phyloP scores from a whole-genome alignment of 345 rosid species.

The Lepidium aucheri region DNA sequence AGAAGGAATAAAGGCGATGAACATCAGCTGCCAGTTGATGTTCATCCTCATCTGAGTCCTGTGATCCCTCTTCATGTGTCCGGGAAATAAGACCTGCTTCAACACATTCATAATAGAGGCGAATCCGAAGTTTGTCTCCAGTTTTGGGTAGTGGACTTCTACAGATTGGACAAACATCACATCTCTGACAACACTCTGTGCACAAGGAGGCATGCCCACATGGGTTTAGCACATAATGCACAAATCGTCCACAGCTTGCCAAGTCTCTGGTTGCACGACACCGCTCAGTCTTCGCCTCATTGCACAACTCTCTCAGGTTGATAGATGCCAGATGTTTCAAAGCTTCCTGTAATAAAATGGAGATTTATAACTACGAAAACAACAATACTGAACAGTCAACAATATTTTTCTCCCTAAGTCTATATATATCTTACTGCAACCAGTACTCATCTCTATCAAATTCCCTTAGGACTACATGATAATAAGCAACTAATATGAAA shows the following conservation, averaged over 20 bases:
- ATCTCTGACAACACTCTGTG: conserved; percentile 69
- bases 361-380: background rate
- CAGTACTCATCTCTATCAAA: background rate
- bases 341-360: conserved; percentile 58
- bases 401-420: background rate
- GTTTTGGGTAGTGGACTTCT: conserved; percentile 41
- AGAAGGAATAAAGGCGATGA: conserved; percentile 76
- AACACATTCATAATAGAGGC: conserved; percentile 74
- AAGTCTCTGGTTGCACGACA: conserved; percentile 96
- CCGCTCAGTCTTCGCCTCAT: conserved; percentile 77
- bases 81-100: conserved; percentile 76
- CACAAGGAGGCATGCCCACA: conserved; percentile 96
- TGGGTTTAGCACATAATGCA: conserved; percentile 51
- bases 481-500: background rate
- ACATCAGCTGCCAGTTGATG: conserved; percentile 58
- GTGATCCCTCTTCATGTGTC: conserved; percentile 47
- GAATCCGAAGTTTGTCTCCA: conserved; percentile 39
- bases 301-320: conserved; percentile 63
- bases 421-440: background rate
- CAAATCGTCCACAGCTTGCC: conserved; percentile 78
- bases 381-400: background rate
- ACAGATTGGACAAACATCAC: conserved; percentile 89
- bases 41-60: conserved; percentile 51
- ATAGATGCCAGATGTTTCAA: conserved; percentile 67
- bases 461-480: background rate